Evolutionary conservation across 306 rosid genomes (phyloP), one percentile per base, ranked within the genome.

Genomic region (Betula pendula): DNA sequence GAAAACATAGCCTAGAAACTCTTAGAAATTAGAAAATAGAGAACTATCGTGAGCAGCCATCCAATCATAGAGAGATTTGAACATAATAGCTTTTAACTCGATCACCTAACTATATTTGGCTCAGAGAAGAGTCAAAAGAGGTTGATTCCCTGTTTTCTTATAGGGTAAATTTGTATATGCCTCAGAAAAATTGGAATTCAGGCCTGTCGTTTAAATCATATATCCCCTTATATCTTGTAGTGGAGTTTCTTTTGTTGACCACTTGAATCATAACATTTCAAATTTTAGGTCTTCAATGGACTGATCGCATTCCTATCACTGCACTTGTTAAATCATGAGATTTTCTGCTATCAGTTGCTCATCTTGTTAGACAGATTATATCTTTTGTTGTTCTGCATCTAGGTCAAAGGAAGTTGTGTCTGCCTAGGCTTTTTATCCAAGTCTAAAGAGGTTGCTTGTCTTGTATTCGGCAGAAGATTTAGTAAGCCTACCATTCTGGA

Each of bases 311-410:
- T 70, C 40, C 19, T 70, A 19, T 48, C 45, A 48, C 35, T 71
- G 62, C 62, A 19, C 63, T 51, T 1, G 43, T 50, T 52, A 71
- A 71, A 71, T 33, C 17, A 50, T 49, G 60, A 71, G 48, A 29
- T 45, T 45, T 58, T 22, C 42, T 56, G 49, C n/a, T 11, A 11
- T 73, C 70, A 44, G 8, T 19, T 75, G 16, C 38, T 59, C 35
- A 33, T 27, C 15, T 31, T 8, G 48, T 38, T 65, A 19, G 25
- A 8, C 47, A 33, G 5, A 24, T 12, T 31, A 8, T 65, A 38
- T 35, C 47, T 65, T 35, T 14, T 65, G 47, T n/a, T 43, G 16
- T 40, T 55, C 20, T 77, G 75, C 81, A 53, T 81, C 72, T 56
- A 35, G 50, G 75, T 48, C 55, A 14, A 2, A 25, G 52, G 63